Evolutionary conservation across 192 early-diverging fungal species (phyloP).

Genomic region (Gaertneriomyces semiglobifer): DNA sequence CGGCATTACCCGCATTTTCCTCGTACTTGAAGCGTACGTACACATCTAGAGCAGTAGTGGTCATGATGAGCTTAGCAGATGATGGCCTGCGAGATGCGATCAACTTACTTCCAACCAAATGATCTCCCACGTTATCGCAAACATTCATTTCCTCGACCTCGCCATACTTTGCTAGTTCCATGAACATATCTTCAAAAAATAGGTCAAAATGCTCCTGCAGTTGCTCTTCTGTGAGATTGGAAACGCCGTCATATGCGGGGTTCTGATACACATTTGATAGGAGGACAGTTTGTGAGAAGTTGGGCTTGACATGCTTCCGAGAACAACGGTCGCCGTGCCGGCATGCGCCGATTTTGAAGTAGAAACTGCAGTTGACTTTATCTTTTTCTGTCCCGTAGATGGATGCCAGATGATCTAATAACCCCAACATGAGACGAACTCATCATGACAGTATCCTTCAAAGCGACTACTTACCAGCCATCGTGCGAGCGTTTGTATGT

Average conservation of each 20-base stretch:
- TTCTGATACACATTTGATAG: constrained; percentile 95
- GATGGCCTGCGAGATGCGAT: neutral
- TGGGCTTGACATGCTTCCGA: constrained; percentile 95
- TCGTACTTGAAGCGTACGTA: constrained; percentile 89
- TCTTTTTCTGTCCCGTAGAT: constrained; percentile 99
- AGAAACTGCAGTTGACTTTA: constrained; percentile 99
- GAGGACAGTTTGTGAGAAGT: constrained; percentile 91
- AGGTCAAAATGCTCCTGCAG: constrained; percentile 89
- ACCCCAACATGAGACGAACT: neutral
- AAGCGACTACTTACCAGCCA: too few relatives aligned
- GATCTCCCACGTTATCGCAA: constrained; percentile 98
- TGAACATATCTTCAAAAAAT: constrained; percentile 96
- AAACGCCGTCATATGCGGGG: constrained; percentile 64
- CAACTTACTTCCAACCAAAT: constrained; percentile 78
- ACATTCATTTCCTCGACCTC: constrained; percentile 96
- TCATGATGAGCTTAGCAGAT: neutral
- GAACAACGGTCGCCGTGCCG: constrained; percentile 96
- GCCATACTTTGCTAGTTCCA: constrained; percentile 93
- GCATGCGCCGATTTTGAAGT: constrained; percentile 99
- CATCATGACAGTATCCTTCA: too few relatives aligned
- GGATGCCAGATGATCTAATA: constrained; percentile 48
- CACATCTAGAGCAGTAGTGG: constrained; percentile 59
- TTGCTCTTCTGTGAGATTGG: constrained; percentile 61
- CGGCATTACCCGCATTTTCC: constrained; percentile 89
- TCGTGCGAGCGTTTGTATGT: too few relatives aligned